Base-by-base conservation (phyloP, 805 yeast genomes). In the Starmerella floricola region DNA sequence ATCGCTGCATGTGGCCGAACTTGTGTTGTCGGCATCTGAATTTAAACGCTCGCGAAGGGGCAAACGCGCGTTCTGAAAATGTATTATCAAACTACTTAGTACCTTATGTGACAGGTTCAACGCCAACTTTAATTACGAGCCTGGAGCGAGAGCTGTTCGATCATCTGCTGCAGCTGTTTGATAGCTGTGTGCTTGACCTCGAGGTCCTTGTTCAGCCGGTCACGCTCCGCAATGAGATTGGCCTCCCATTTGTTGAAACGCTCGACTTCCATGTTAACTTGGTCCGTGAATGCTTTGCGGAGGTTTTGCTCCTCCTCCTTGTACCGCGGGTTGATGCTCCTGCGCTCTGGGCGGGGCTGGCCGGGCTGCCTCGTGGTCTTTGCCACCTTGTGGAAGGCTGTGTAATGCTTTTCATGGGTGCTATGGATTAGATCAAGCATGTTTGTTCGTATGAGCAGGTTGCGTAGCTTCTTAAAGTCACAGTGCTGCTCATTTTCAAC, bases 221-320 rank as follows among this genome's bases (percentile, higher is more conserved):
- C 83, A 67, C 95, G 81, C 67, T 91, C 96, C 54, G 84, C 85
- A 53, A 86, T 91, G 54, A 91, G 84, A 60, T 91, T 88, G 55
- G 86, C 83, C 67, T 87, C 96, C 98, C 99, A 91, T 69, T 88
- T 95, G 69, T 93, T 83, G 64, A 91, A 91, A 60, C 98, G 75
- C 57, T 85, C 93, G 59, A 91, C 98, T 67, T 91, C 98, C 36
- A 82, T 82, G 67, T 88, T 87, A 47, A 91, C 84, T 68, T 91
- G 96, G 63, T 87, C 96, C 8, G 97, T 88, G 66, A 91, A 91
- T 62, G 82, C 82, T 65, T 82, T 80, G 73, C 91, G 85, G 59
- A 91, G 71, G 27, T 87, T 80, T 61, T 84, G 91, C 64, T 91
- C 98, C 62, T 88, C 97, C 64, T 91, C 96, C 63, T 86, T 80